These are phyloP conservation scores for Plasmopara muralis DNA, from an alignment of 352 stramenopile genomes.

Conservation along the genomic window DNA sequence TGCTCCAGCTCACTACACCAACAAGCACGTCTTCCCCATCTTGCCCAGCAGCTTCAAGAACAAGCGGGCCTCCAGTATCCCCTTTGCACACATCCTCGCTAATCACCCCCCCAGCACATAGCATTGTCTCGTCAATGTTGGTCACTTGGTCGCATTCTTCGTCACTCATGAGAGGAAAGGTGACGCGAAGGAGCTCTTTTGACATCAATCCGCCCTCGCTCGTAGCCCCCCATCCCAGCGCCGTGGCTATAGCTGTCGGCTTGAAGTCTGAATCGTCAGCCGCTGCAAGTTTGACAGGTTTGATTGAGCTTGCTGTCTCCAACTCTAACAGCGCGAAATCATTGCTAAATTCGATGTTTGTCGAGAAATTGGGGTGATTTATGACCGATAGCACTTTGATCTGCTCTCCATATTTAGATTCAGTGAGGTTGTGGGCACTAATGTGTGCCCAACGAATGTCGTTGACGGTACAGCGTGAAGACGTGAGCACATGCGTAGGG, in stretches of 20 bases:
- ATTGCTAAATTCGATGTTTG: slow-evolving; percentile 1
- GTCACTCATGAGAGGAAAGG: slow-evolving; percentile 3
- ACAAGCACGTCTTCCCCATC: slow-evolving; percentile 1
- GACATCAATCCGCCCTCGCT: slow-evolving; percentile 5
- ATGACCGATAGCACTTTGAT: slow-evolving; percentile 7
- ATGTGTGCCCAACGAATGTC: slow-evolving; percentile 8
- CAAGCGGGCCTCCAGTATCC: slow-evolving; percentile 6
- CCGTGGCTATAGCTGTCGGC: background rate
- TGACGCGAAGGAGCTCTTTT: slow-evolving; percentile 7
- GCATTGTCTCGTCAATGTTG: slow-evolving; percentile 4
- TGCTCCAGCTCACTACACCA: slow-evolving; percentile 6
- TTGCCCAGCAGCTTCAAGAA: slow-evolving; percentile 1
- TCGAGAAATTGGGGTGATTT: slow-evolving; percentile 8
- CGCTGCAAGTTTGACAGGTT: background rate
- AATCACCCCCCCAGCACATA: slow-evolving; percentile 6
- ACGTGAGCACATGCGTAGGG: slow-evolving; percentile 5
- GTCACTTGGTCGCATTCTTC: slow-evolving; percentile 1
- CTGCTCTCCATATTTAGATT: slow-evolving; percentile 4
- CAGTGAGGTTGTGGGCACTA: slow-evolving; percentile 2
- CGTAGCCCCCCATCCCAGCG: background rate
- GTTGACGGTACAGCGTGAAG: background rate
- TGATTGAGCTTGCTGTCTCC: background rate
- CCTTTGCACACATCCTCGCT: slow-evolving; percentile 1
- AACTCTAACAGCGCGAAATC: slow-evolving; percentile 7
- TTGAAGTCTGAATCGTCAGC: slow-evolving; percentile 9